A percentile compares a stretch with the other conserved stretches of the same genome.
phyloP scores from a whole-genome alignment of 495 filamentous ascomycete genomes.

The Bombardia bombarda region DNA sequence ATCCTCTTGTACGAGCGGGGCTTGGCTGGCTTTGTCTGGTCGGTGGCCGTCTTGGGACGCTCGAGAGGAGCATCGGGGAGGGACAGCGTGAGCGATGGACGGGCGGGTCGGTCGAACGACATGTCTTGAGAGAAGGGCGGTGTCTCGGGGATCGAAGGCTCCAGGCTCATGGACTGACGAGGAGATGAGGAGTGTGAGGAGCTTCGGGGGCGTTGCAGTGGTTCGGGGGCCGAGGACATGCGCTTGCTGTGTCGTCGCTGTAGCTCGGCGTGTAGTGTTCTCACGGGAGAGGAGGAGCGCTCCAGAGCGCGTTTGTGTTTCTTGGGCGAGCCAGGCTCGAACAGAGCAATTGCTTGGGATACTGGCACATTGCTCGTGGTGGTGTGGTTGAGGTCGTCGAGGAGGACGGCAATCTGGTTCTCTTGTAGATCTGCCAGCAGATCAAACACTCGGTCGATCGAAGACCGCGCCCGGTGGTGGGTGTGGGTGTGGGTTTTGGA shows the following conservation, averaged over 20 bases:
- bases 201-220: constrained; percentile 4
- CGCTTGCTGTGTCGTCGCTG: constrained; percentile 29
- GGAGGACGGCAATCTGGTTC: constrained; percentile 22
- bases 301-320: constrained; percentile 15
- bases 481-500: constrained; percentile 22
- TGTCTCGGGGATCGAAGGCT: constrained; percentile 2
- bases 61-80: constrained; percentile 5
- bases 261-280: constrained; percentile 23
- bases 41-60: constrained; percentile 12
- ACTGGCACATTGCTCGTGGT: constrained; percentile 31
- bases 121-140: constrained; percentile 1
- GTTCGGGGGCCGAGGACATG: constrained; percentile 17
- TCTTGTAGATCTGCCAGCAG: constrained; percentile 32
- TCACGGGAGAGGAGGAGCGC: constrained; percentile 23
- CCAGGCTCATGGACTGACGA: background rate
- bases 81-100: constrained; percentile 9
- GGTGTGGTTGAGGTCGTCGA: constrained; percentile 31
- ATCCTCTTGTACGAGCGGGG: constrained; percentile 28
- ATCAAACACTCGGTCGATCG: constrained; percentile 31
- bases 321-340: constrained; percentile 15
- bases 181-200: constrained; percentile 2
- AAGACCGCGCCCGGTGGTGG: constrained; percentile 26
- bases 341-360: constrained; percentile 25
- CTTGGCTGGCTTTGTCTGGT: no score
- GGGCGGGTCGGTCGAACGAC: constrained; percentile 1